Base-by-base conservation (phyloP, 2,329 filamentous ascomycete genomes). In the Alternaria gansuensis region DNA sequence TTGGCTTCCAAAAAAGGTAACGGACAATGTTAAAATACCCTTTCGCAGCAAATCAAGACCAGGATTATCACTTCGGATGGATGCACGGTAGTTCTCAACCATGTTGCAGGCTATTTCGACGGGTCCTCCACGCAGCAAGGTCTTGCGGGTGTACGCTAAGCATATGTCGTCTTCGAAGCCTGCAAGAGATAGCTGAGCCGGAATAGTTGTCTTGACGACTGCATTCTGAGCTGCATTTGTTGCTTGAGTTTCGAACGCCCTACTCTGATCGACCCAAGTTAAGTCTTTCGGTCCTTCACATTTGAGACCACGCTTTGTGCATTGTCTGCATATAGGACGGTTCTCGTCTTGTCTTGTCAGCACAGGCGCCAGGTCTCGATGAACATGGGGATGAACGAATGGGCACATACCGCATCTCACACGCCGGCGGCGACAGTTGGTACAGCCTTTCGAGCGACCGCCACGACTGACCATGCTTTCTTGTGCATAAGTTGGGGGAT, bases 391-490 rank as follows among this genome's bases (percentile, higher is more conserved):
- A 23, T 11, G 1, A 23, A 29, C 23, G 29, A 46, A 34, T 34
- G 29, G 29, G 17, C 21, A 66, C 71, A 53, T 54, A 73, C 71
- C 71, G 36, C 71, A 74, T 51, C 73, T 74, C 14, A 73, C 64
- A 28, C 67, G 65, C 26, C 70, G 63, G 36, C 64, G 64, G 17
- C 70, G 67, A 56, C 70, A 74, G n/a, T 68, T 62, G 4, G 62
- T 45, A 40, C 71, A 74, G 21, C 70, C 70, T 53, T 65, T 71
- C 4, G 71, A 74, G 41, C 71, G 70, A 9, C 71, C 71, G 39
- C 70, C 70, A 53, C 69, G 64, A 40, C 65, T 70, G 28, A 74
- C 71, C 71, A 74, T 74, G 9, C 7, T 28, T 1, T 10, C 2
- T 24, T 36, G 31, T 37, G 23, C 8, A 2, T 21, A 10, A 10